Evolutionary conservation across 805 yeast species (phyloP).

Genomic region (Ogataea nonfermentans): DNA sequence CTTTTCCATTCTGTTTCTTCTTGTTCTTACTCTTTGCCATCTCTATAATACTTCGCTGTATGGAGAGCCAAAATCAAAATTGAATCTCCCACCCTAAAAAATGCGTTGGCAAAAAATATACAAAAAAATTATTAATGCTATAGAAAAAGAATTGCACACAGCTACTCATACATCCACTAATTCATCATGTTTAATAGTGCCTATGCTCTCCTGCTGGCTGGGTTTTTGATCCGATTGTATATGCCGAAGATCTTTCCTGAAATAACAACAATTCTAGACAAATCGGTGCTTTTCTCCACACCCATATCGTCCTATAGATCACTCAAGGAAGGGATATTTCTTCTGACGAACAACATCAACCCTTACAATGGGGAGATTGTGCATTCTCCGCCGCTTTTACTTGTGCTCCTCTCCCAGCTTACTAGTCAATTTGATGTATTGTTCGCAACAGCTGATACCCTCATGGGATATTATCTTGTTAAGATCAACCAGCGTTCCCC

Average conservation of each 20-base stretch:
- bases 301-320: constrained; percentile 69
- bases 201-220: constrained; percentile 17
- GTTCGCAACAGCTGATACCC: constrained; percentile 59
- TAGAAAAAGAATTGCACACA: background rate
- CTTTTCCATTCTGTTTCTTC: constrained; percentile 6
- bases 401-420: constrained; percentile 46
- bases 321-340: constrained; percentile 64
- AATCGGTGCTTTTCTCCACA: constrained; percentile 65
- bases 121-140: constrained; percentile 1
- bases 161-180: background rate
- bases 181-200: constrained; percentile 1
- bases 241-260: constrained; percentile 32
- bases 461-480: constrained; percentile 54
- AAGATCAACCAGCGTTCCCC: constrained; percentile 44
- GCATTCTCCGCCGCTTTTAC: constrained; percentile 79
- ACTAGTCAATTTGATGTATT: constrained; percentile 35
- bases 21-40: constrained; percentile 10
- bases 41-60: background rate
- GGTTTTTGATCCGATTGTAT: constrained; percentile 26
- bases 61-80: background rate
- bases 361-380: constrained; percentile 80
- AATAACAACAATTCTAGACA: constrained; percentile 38
- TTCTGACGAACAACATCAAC: constrained; percentile 52
- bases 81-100: constrained; percentile 1
- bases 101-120: constrained; percentile 10